A percentile compares a stretch with the other conserved stretches of the same genome.
Evolutionary conservation across 257 asterid genomes (phyloP).

Genomic region (Anisodus acutangulus): DNA sequence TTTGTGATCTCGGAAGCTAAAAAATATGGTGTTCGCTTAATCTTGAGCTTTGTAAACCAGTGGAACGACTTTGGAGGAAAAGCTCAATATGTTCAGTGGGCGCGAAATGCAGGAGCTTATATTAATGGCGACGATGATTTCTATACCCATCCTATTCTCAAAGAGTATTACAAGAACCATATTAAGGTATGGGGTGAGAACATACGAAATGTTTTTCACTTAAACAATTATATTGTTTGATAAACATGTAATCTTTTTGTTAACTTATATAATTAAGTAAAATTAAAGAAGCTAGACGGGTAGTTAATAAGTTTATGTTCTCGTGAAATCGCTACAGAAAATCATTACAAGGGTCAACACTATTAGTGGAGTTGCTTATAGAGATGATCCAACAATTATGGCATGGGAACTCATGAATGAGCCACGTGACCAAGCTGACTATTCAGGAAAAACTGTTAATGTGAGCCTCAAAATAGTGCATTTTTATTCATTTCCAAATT

Average conservation of each 20-base stretch:
- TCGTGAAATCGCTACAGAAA: neutral
- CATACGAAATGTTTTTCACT: neutral
- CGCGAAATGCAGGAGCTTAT: neutral
- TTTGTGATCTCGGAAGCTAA: constrained; percentile 21
- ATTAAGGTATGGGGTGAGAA: neutral
- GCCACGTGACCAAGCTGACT: neutral
- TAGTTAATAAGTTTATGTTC: neutral
- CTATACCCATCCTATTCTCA: neutral
- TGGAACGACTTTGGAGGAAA: constrained; percentile 20
- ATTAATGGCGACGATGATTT: neutral
- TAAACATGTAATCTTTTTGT: neutral
- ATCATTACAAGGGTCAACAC: neutral
- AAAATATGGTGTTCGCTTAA: constrained; percentile 26
- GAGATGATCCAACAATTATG: constrained; percentile 1
- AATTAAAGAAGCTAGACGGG: neutral
- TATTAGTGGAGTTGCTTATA: neutral
- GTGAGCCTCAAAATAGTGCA: neutral
- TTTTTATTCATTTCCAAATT: neutral
- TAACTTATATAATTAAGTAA: too few species aligned
- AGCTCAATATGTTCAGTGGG: neutral
- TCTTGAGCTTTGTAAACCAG: constrained; percentile 25
- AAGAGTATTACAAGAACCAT: neutral
- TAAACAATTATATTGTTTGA: neutral
- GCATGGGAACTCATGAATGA: constrained; percentile 12
- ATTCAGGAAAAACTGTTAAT: constrained; percentile 2